Evolutionary conservation across 2,329 filamentous ascomycete genomes (phyloP).

Genomic region (Cordyceps cicadae): DNA sequence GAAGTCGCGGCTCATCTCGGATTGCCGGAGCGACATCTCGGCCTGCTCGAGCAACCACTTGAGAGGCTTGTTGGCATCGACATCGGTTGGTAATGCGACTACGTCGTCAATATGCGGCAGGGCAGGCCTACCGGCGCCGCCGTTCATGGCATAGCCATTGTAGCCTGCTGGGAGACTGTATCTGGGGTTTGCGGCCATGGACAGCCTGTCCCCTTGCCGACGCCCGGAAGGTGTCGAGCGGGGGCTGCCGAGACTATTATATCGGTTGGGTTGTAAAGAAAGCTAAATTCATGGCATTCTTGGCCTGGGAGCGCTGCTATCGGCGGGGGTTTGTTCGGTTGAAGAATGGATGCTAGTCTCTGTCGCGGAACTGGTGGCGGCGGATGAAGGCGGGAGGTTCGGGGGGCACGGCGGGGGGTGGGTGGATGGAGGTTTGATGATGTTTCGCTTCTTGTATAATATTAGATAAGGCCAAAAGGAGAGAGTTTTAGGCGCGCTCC

Average conservation of each 20-base stretch:
- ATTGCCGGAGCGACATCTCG: constrained; percentile 47
- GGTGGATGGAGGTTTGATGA: background rate
- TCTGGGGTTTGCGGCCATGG: constrained; percentile 25
- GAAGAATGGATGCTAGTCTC: background rate
- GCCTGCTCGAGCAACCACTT: constrained; percentile 45
- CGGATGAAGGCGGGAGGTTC: background rate
- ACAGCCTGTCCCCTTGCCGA: constrained; percentile 19
- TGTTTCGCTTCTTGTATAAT: background rate
- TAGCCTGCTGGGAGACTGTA: constrained; percentile 23
- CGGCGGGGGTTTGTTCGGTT: background rate
- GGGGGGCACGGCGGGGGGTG: background rate
- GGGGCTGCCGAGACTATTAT: background rate
- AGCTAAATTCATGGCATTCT: background rate
- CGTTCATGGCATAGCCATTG: constrained; percentile 5
- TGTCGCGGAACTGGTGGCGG: background rate
- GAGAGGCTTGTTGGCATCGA: constrained; percentile 42
- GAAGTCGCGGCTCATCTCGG: constrained; percentile 55
- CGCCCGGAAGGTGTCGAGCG: constrained; percentile 8
- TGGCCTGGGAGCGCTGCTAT: background rate
- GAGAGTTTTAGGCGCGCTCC: background rate
- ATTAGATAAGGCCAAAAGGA: background rate
- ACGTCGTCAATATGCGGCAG: constrained; percentile 49
- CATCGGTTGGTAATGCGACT: constrained; percentile 35
- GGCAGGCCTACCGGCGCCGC: constrained; percentile 21
- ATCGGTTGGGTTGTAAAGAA: background rate